phyloP scores from a whole-genome alignment of 2,329 filamentous ascomycete species.

The Claviceps pazoutovae region DNA sequence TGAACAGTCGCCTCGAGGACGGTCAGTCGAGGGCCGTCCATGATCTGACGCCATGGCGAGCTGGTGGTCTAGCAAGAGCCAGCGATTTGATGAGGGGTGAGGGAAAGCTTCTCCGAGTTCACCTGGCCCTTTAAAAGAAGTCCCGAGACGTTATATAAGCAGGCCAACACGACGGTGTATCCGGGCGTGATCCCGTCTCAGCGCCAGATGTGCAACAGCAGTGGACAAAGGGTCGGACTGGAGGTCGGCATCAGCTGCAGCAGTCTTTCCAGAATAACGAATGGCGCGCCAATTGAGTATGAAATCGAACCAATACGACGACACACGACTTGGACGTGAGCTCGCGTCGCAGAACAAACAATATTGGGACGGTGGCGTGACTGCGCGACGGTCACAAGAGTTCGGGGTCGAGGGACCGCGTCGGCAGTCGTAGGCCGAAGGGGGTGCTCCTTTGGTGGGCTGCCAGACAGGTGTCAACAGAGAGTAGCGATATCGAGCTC shows the following conservation, averaged over 20 bases:
- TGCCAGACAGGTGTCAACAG: not conserved
- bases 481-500: not conserved
- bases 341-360: slow-evolving; percentile 10
- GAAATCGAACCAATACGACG: slow-evolving; percentile 5
- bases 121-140: slow-evolving; percentile 11
- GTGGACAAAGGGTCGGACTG: slow-evolving; percentile 17
- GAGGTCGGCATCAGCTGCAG: slow-evolving; percentile 24
- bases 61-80: slow-evolving; percentile 1
- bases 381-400: slow-evolving; percentile 10
- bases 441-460: not conserved
- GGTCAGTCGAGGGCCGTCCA: slow-evolving; percentile 27
- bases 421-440: slow-evolving; percentile 3
- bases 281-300: slow-evolving; percentile 15
- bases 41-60: slow-evolving; percentile 33
- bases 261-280: slow-evolving; percentile 7
- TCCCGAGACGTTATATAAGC: not conserved
- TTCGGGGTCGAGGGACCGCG: slow-evolving; percentile 4
- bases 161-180: slow-evolving; percentile 1
- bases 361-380: slow-evolving; percentile 15
- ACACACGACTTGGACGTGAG: slow-evolving; percentile 6
- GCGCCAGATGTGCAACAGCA: slow-evolving; percentile 19
- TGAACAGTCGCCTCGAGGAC: slow-evolving; percentile 17
- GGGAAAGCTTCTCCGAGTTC: slow-evolving; percentile 3
- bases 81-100: not conserved
- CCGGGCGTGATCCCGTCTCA: slow-evolving; percentile 11